Conservation (phyloP, 495 filamentous ascomycete genomes). For the Astrocystis sublimbata region DNA sequence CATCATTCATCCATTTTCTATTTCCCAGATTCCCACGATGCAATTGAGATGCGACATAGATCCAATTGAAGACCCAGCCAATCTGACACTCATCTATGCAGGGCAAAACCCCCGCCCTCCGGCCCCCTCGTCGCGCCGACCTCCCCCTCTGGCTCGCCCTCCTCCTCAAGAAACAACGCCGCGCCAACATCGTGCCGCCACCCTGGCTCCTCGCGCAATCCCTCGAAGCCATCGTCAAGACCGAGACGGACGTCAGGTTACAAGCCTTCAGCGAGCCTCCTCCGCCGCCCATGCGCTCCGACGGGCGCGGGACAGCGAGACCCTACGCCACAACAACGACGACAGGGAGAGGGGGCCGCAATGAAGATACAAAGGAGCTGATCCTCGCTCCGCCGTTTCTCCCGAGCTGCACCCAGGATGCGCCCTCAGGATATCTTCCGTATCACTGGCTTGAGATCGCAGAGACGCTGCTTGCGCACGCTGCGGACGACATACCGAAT, state of each 20-base stretch:
- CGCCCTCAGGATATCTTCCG: conserved; percentile 68
- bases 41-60: not conserved
- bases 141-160: conserved; percentile 97
- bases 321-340: conserved; percentile 18
- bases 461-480: conserved; percentile 79
- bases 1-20: conserved; percentile 24
- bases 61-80: not conserved
- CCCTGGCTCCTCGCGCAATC: conserved; percentile 79
- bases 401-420: conserved; percentile 57
- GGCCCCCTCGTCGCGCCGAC: conserved; percentile 75
- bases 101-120: conserved; percentile 75
- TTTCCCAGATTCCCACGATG: not conserved
- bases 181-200: conserved; percentile 91
- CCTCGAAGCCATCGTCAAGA: conserved; percentile 70
- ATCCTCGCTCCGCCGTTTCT: conserved; percentile 61
- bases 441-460: conserved; percentile 94
- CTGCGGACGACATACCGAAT: conserved; percentile 79
- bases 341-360: conserved; percentile 8
- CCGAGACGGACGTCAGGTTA: conserved; percentile 68
- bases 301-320: conserved; percentile 39
- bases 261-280: conserved; percentile 75
- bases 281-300: conserved; percentile 54
- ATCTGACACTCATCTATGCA: conserved; percentile 41
- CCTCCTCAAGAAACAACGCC: conserved; percentile 89
- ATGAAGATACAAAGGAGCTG: conserved; percentile 10